These are phyloP conservation scores for Dipodascus geniculatus DNA, from an alignment of 805 yeast species.

Conservation along the genomic window DNA sequence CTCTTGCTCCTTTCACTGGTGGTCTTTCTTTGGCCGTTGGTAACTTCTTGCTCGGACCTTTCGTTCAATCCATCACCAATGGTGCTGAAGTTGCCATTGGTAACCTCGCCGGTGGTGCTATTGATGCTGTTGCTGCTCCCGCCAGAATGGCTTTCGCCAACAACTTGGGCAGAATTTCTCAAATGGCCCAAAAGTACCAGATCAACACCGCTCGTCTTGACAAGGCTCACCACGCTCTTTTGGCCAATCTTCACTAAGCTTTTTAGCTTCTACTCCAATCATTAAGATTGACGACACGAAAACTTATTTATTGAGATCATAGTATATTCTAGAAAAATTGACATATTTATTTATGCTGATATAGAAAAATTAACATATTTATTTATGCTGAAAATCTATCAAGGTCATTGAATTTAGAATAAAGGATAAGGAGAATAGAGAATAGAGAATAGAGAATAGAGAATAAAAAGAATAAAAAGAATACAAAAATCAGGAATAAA, in stretches of 20 bases:
- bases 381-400: too few species aligned
- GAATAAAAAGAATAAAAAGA: too few species aligned
- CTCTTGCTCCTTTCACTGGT: slow-evolving; percentile 10
- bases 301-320: too few species aligned
- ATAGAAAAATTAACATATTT: too few species aligned
- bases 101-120: slow-evolving; percentile 11
- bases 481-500: too few species aligned
- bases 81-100: slow-evolving; percentile 17
- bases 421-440: too few species aligned
- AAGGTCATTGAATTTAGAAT: too few species aligned
- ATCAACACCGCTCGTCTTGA: slow-evolving; percentile 7
- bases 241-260: neutral
- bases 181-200: slow-evolving; percentile 6
- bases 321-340: too few species aligned
- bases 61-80: slow-evolving; percentile 15
- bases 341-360: too few species aligned
- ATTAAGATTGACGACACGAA: too few species aligned
- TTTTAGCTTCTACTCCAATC: neutral
- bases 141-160: slow-evolving; percentile 6
- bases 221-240: neutral
- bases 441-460: too few species aligned
- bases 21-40: slow-evolving; percentile 9
- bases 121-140: slow-evolving; percentile 9
- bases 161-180: slow-evolving; percentile 4
- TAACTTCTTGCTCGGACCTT: slow-evolving; percentile 11